phyloP scores from a whole-genome alignment of 257 asterid species.

The Petrea volubilis region DNA sequence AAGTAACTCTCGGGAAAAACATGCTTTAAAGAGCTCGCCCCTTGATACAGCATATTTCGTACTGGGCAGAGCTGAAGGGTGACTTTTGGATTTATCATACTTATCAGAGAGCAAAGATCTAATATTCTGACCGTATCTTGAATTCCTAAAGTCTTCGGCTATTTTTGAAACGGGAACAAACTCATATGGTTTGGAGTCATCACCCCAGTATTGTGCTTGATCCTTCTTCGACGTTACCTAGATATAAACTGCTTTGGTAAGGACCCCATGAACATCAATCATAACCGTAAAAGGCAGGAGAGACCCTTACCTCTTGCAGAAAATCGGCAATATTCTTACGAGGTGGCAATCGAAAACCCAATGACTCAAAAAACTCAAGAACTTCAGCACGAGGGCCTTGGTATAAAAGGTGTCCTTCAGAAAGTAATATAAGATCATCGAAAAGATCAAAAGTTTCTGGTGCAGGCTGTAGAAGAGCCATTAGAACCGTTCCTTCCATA shows the following conservation, averaged over 20 bases:
- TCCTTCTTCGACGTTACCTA: constrained; percentile 89
- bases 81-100: constrained; percentile 59
- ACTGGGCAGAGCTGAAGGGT: constrained; percentile 64
- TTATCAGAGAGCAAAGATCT: constrained; percentile 47
- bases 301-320: constrained; percentile 73
- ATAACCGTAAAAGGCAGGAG: background rate
- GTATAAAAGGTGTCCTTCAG: constrained; percentile 78
- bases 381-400: constrained; percentile 78
- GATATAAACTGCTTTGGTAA: background rate
- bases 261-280: background rate
- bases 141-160: constrained; percentile 67
- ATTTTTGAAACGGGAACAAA: constrained; percentile 65
- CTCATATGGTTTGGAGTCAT: constrained; percentile 64
- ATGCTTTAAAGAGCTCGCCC: constrained; percentile 76
- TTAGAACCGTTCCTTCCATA: constrained; percentile 82
- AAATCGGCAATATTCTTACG: constrained; percentile 90
- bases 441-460: constrained; percentile 90
- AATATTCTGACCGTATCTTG: constrained; percentile 58
- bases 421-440: constrained; percentile 78
- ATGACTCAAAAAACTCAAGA: constrained; percentile 69
- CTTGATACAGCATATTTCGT: constrained; percentile 62
- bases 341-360: constrained; percentile 86
- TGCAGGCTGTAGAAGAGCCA: constrained; percentile 96
- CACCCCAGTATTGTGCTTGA: constrained; percentile 90
- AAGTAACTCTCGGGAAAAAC: constrained; percentile 77